Base-by-base conservation (phyloP, 176 grass and related monocot genomes). In the Areca catechu region DNA sequence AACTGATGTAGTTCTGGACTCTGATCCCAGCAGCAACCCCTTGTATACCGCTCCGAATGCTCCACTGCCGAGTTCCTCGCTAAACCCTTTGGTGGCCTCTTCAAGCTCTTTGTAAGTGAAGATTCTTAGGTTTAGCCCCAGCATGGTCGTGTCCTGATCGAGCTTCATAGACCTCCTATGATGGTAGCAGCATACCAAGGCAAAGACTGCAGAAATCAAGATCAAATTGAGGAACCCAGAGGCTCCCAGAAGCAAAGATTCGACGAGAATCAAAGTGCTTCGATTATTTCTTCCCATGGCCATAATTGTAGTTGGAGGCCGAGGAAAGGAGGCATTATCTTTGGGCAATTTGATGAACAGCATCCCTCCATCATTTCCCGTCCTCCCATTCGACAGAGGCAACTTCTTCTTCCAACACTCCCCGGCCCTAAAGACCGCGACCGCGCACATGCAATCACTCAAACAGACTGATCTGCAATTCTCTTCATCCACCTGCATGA, bases 331-430 rank as follows among this genome's bases (percentile, higher is more conserved):
- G 24, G n/a, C 2, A 9, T 85, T 89, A 30, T 63, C n/a, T 20
- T 27, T 62, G 5, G 29, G 53, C 16, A 89, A 61, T 54, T 85
- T 90, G 56, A 89, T 21, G 0, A 85, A 19, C 3, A 67, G 0
- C 14, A 20, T 75, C 22, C 66, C 4, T 9, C 68, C 60, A 16
- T 0, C 9, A 24, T 24, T 15, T 0, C 51, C 70, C 23, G 51
- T 72, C 3, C 1, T 16, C 2, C 86, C 81, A 2, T 82, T 72
- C 9, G 86, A 68, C 19, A 90, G 49, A 20, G 86, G 86, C 10
- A 65, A 56, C 70, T 72, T 89, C 23, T 81, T 89, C 74, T 85
- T 89, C 74, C 69, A 81, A 49, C 81, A 85, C 16, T 19, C 49
- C 0, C 5, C 51, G 0, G 48, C 14, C 0, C 21, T 16, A 15